Evolutionary conservation across 1,139 yeast species (phyloP), one percentile per base, ranked within the genome.

Genomic region (Geotrichum citri-aurantii): DNA sequence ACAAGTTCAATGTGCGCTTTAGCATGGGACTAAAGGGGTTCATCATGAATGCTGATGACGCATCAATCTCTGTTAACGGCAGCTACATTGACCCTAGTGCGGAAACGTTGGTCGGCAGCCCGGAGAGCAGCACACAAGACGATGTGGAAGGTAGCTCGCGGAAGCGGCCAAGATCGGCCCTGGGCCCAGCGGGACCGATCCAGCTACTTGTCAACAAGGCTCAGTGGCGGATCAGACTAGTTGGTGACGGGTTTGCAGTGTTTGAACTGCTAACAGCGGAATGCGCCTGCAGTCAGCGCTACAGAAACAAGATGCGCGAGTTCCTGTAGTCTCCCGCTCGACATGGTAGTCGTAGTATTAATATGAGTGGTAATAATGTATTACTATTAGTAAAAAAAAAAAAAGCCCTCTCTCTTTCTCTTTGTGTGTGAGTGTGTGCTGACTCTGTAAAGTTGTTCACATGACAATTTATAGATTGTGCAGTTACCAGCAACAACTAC

Each of bases 191-290:
- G 10, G 27, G 48, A n/a, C 49, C 48, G n/a, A 26, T 53, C 6
- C 59, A 52, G 48, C 37, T 59, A 52, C n/a, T 59, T 19, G 47
- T 48, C 21, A 27, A 23, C 11, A 48, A 47, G 50, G 31, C 55
- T 14, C 59, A 57, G 31, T 59, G 62, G 62, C 29, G 62, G 51
- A 33, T 59, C 24, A 23, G 49, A 2, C 21, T 49, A 23, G 42
- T 17, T 19, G 42, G 40, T 19, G 46, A 50, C 17, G 29, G 37
- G 12, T 11, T 5, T 1, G 24, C 55, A 3, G 52, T 40, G 48
- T 53, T 59, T 49, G 55, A 57, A 27, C 33, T 59, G 42, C 46
- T 59, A 11, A 57, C 37, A 17, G 60, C 58, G 3, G 55, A 55
- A 12, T 56, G 58, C 14, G 42, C 23, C 12, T 52, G 59, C 10